Evolutionary conservation across 2,329 filamentous ascomycete species (phyloP).

Genomic region (Diaporthe nobilis): DNA sequence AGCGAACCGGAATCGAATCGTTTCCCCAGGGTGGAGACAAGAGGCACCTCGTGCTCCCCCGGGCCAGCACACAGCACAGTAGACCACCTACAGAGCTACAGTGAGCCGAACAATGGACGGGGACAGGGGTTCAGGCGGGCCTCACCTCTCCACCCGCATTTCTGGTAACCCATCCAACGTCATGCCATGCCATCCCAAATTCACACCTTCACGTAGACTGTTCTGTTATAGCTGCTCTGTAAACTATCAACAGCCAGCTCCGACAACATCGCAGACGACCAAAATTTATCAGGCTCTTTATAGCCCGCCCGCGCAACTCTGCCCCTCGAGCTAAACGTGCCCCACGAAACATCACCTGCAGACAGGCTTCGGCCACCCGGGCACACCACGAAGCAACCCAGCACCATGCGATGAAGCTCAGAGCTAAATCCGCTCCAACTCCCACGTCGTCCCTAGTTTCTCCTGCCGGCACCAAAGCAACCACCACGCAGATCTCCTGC

Average conservation of each 20-base stretch:
- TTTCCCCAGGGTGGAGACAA: slow-evolving; percentile 14
- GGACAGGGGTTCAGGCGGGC: slow-evolving; percentile 11
- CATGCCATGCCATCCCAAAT: slow-evolving; percentile 23
- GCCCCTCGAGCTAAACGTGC: neutral
- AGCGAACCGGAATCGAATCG: slow-evolving; percentile 28
- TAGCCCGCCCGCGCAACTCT: neutral
- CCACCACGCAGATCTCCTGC: neutral
- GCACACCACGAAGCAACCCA: neutral
- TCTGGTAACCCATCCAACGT: slow-evolving; percentile 22
- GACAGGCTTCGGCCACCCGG: slow-evolving; percentile 4
- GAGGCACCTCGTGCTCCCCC: neutral
- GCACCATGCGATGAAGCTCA: slow-evolving; percentile 20
- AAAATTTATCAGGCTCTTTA: neutral
- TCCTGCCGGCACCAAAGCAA: neutral
- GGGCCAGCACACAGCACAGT: neutral
- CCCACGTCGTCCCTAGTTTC: neutral
- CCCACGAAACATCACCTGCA: neutral
- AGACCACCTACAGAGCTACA: neutral
- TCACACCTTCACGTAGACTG: neutral
- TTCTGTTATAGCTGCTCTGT: neutral
- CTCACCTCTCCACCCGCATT: slow-evolving; percentile 13
- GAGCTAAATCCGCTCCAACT: neutral
- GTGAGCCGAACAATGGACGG: slow-evolving; percentile 7
- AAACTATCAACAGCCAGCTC: neutral
- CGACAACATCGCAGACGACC: neutral